Evolutionary conservation across 257 asterid species (phyloP).

Genomic region (Eustoma russellianum): DNA sequence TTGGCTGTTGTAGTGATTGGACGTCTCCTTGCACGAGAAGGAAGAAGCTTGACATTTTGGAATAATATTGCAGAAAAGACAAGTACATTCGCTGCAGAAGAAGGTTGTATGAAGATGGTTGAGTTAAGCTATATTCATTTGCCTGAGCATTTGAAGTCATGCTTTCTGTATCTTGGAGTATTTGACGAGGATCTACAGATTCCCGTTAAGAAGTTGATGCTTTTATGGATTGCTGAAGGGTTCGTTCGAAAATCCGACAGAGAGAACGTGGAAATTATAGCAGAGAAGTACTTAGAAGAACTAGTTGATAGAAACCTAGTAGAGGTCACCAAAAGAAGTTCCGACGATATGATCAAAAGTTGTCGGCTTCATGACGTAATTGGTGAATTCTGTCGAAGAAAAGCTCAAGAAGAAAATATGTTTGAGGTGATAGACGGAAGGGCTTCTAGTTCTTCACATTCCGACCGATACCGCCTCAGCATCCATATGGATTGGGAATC

Average conservation of each 20-base stretch:
- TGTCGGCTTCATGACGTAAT: not conserved
- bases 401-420: not conserved
- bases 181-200: too few relatives aligned
- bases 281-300: not conserved
- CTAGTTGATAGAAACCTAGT: not conserved
- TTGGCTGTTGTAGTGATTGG: slow-evolving; percentile 1
- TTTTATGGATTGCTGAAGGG: not conserved
- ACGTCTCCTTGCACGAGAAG: not conserved
- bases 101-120: not conserved
- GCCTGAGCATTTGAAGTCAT: not conserved
- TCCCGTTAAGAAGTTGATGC: not conserved
- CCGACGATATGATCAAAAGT: not conserved
- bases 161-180: slow-evolving; percentile 3
- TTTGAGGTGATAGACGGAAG: not conserved
- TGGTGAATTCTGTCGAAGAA: not conserved
- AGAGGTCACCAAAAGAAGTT: not conserved
- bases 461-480: not conserved
- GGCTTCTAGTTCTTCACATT: too few relatives aligned
- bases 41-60: not conserved
- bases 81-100: not conserved
- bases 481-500: not conserved
- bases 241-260: not conserved
- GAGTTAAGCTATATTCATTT: not conserved
- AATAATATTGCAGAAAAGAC: not conserved
- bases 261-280: not conserved